phyloP scores from a whole-genome alignment of 2,329 filamentous ascomycete genomes.

The Trichothecium roseum region DNA sequence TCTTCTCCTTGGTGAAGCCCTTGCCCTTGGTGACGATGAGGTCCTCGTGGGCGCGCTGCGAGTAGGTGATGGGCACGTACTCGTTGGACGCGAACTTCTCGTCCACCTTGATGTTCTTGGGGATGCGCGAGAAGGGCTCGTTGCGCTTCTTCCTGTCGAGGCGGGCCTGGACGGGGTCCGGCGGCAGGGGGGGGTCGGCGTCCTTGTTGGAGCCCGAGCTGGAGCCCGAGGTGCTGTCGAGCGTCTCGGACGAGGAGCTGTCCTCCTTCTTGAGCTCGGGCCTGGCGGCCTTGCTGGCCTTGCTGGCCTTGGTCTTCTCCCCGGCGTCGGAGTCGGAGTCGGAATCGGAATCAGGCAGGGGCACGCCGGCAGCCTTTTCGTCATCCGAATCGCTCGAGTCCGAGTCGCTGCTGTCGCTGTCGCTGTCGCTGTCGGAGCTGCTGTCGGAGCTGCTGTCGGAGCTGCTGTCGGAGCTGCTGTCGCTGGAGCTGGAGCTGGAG shows the following conservation, averaged over 20 bases:
- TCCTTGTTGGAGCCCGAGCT: constrained; percentile 20
- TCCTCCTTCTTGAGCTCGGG: constrained; percentile 12
- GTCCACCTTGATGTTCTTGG: constrained; percentile 57
- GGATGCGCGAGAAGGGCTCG: constrained; percentile 69
- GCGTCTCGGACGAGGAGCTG: constrained; percentile 36
- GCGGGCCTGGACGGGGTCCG: constrained; percentile 28
- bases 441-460: constrained; percentile 9
- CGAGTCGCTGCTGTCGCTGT: constrained; percentile 25
- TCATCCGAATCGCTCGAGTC: constrained; percentile 24
- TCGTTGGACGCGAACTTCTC: constrained; percentile 65
- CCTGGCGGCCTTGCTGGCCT: constrained; percentile 1
- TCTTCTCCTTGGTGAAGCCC: constrained; percentile 99
- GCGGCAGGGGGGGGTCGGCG: constrained; percentile 39
- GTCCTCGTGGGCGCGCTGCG: constrained; percentile 77
- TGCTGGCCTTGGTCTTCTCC: constrained; percentile 9
- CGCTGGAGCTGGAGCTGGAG: constrained; percentile 12
- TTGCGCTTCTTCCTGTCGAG: constrained; percentile 39
- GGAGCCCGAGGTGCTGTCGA: constrained; percentile 38
- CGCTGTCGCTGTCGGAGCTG: constrained; percentile 17
- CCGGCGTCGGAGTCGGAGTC: constrained; percentile 10
- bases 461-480: no score
- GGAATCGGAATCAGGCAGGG: constrained; percentile 24
- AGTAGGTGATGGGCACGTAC: constrained; percentile 79
- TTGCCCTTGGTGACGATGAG: constrained; percentile 88
- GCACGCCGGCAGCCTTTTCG: constrained; percentile 26